phyloP scores from a whole-genome alignment of 202 grass and related monocot species.

The Brachypodium distachyon region DNA sequence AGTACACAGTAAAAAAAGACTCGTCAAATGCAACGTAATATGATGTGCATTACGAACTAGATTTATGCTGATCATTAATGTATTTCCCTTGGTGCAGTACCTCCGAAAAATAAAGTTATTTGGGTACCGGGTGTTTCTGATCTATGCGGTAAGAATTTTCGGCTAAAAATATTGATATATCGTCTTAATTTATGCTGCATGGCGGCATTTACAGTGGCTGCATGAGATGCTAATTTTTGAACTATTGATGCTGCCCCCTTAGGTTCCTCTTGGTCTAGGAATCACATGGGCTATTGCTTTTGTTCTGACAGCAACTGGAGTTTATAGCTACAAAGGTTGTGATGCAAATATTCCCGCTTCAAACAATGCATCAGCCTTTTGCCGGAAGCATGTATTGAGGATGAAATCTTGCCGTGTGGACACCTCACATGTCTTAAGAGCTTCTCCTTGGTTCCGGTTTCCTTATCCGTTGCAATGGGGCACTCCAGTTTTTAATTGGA shows the following conservation, averaged over 20 bases:
- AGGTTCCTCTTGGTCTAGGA: conserved; percentile 88
- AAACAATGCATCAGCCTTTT: conserved; percentile 82
- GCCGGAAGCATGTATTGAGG: conserved; percentile 72
- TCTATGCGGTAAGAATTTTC: conserved; percentile 77
- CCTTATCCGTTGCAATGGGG: conserved; percentile 97
- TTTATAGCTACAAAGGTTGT: conserved; percentile 86
- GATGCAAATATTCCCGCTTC: conserved; percentile 74
- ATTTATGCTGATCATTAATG: conserved; percentile 14
- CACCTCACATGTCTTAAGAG: conserved; percentile 69
- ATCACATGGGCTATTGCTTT: conserved; percentile 95
- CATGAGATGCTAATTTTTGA: conserved; percentile 15
- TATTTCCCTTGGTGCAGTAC: conserved; percentile 55
- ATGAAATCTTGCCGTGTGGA: conserved; percentile 89
- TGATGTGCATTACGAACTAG: background rate
- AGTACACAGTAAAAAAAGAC: conserved; percentile 30
- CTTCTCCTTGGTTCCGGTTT: conserved; percentile 93
- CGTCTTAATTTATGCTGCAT: conserved; percentile 3
- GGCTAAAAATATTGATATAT: background rate
- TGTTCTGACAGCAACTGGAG: conserved; percentile 72
- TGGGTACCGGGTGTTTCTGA: conserved; percentile 83
- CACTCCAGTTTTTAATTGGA: conserved; percentile 88
- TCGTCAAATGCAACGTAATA: background rate
- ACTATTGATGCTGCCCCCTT: conserved; percentile 12
- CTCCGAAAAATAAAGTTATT: conserved; percentile 92
- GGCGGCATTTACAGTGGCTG: background rate